Evolutionary conservation across 805 yeast genomes (phyloP).

Genomic region (Alloascoidea hylecoeti): DNA sequence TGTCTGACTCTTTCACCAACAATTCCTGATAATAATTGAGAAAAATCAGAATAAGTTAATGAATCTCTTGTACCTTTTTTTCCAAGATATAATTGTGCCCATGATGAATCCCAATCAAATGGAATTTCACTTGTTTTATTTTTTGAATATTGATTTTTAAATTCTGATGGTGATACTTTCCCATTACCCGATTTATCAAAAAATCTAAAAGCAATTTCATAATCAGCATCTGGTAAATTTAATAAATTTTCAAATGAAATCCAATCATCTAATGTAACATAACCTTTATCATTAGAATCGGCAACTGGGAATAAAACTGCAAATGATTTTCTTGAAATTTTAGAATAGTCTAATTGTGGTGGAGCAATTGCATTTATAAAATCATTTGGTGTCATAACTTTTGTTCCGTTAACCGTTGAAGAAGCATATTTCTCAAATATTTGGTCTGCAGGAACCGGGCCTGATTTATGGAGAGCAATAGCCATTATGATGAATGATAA

Average conservation of each 20-base stretch:
- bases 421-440: no score
- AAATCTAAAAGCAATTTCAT: slow-evolving; percentile 31
- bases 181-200: slow-evolving; percentile 24
- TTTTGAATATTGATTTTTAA: slow-evolving; percentile 20
- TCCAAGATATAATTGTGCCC: slow-evolving; percentile 26
- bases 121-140: slow-evolving; percentile 21
- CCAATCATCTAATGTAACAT: slow-evolving; percentile 59
- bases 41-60: slow-evolving; percentile 24
- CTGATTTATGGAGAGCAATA: no score
- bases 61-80: slow-evolving; percentile 19
- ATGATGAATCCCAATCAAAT: slow-evolving; percentile 25
- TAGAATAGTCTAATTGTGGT: slow-evolving; percentile 29
- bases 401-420: slow-evolving; percentile 13
- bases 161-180: slow-evolving; percentile 21
- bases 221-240: slow-evolving; percentile 40
- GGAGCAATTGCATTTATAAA: slow-evolving; percentile 29
- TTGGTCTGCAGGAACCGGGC: no score
- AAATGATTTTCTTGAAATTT: slow-evolving; percentile 43
- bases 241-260: slow-evolving; percentile 45
- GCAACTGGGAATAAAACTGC: slow-evolving; percentile 71
- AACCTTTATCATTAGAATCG: slow-evolving; percentile 59
- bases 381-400: slow-evolving; percentile 22
- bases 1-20: slow-evolving; percentile 31
- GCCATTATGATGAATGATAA: no score
- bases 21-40: slow-evolving; percentile 28